Evolutionary conservation across 148 eudicot genomes (phyloP).

Genomic region (Chenopodium berlandieri): DNA sequence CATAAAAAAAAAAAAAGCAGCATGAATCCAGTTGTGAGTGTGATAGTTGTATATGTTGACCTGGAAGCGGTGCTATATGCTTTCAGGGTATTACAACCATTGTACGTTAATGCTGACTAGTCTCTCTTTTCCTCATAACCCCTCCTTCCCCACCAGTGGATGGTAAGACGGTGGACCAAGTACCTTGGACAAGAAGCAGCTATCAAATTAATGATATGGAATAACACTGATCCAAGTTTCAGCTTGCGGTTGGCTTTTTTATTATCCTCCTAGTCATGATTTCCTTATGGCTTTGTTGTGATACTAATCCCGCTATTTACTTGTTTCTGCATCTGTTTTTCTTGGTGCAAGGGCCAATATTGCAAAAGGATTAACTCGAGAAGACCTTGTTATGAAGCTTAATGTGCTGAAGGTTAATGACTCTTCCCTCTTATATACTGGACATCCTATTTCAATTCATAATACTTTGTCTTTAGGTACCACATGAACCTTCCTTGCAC

Average conservation of each 20-base stretch:
- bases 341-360: slow-evolving; percentile 63
- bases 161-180: slow-evolving; percentile 92
- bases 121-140: not conserved
- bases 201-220: slow-evolving; percentile 86
- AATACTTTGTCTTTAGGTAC: slow-evolving; percentile 48
- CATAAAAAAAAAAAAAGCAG: too few species aligned
- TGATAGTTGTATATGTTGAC: not conserved
- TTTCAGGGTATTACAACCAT: not conserved
- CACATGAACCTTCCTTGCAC: slow-evolving; percentile 62
- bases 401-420: slow-evolving; percentile 53
- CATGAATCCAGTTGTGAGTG: not conserved
- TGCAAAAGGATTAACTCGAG: slow-evolving; percentile 69
- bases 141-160: slow-evolving; percentile 53
- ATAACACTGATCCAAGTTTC: slow-evolving; percentile 74
- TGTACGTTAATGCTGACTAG: slow-evolving; percentile 6
- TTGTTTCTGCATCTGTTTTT: slow-evolving; percentile 13
- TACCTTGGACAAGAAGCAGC: slow-evolving; percentile 74
- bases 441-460: slow-evolving; percentile 12
- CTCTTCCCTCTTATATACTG: slow-evolving; percentile 5
- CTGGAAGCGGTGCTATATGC: not conserved
- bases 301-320: not conserved
- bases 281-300: not conserved
- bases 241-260: slow-evolving; percentile 61
- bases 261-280: not conserved
- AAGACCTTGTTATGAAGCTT: slow-evolving; percentile 61